Percentiles rank a stretch among this genome's conserved stretches.
Evolutionary conservation across 2,329 filamentous ascomycete species (phyloP).

Genomic region (Fusarium stilboides): DNA sequence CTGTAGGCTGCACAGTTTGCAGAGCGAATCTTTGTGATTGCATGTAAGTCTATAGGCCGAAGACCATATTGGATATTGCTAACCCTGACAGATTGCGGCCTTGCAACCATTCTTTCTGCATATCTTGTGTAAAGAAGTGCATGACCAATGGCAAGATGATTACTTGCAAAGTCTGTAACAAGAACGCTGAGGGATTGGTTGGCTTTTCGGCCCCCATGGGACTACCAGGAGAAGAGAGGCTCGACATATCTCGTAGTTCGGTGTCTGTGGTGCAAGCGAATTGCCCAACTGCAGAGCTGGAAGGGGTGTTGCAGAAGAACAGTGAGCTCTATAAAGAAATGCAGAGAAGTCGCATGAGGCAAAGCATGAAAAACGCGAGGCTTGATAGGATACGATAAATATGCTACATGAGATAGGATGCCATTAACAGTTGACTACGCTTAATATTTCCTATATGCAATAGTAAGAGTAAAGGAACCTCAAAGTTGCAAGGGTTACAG

Average conservation of each 20-base stretch:
- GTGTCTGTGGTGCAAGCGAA: neutral
- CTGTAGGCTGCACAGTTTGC: constrained; percentile 15
- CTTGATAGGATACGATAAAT: too few species aligned
- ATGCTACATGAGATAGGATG: too few species aligned
- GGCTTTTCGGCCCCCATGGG: constrained; percentile 31
- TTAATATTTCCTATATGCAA: too few species aligned
- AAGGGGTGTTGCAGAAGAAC: neutral
- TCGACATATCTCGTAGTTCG: neutral
- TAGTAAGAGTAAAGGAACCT: too few species aligned
- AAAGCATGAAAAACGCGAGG: too few species aligned
- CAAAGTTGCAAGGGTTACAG: too few species aligned
- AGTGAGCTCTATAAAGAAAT: neutral
- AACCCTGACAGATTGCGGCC: constrained; percentile 11
- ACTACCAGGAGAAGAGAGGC: constrained; percentile 13
- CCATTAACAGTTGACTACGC: too few species aligned
- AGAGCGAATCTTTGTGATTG: constrained; percentile 19
- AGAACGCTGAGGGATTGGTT: constrained; percentile 9
- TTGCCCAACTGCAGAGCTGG: neutral
- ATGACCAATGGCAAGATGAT: constrained; percentile 13
- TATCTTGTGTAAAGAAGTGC: constrained; percentile 5
- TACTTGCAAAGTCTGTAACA: constrained; percentile 17
- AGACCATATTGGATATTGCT: neutral
- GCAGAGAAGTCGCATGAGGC: neutral
- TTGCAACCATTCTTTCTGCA: constrained; percentile 26
- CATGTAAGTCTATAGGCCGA: constrained; percentile 1